These are phyloP conservation scores for Trametes hirsuta DNA, from an alignment of 1,284 basidiomycete species.

Conservation along the genomic window DNA sequence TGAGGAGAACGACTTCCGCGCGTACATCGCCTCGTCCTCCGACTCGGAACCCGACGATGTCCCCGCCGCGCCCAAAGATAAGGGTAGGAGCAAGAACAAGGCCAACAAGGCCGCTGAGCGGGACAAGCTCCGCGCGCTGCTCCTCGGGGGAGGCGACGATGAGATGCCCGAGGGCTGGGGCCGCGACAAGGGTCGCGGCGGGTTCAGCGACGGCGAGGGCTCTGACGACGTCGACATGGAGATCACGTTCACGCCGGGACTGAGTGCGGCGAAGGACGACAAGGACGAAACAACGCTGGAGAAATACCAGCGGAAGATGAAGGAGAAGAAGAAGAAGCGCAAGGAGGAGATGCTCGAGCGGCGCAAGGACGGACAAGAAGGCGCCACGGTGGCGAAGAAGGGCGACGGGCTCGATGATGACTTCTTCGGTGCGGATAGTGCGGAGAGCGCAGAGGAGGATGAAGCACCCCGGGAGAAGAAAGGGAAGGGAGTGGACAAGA, in stretches of 20 bases:
- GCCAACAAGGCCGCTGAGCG: constrained; percentile 54
- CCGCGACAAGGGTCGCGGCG: constrained; percentile 33
- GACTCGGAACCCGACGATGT: constrained; percentile 47
- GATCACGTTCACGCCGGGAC: constrained; percentile 89
- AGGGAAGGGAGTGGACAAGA: constrained; percentile 24
- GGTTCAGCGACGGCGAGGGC: constrained; percentile 39
- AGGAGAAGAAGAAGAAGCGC: constrained; percentile 81
- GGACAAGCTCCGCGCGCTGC: constrained; percentile 68
- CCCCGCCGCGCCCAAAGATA: constrained; percentile 11
- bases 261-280: constrained; percentile 58
- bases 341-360: constrained; percentile 67
- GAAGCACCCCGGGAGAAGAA: constrained; percentile 20
- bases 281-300: constrained; percentile 84
- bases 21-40: constrained; percentile 76
- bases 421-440: constrained; percentile 67
- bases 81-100: constrained; percentile 34
- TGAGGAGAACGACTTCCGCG: constrained; percentile 86
- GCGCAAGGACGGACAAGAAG: constrained; percentile 27
- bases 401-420: constrained; percentile 51
- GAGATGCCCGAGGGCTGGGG: constrained; percentile 85
- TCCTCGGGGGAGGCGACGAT: constrained; percentile 69
- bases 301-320: constrained; percentile 84
- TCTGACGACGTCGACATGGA: constrained; percentile 74
- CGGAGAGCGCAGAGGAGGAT: constrained; percentile 37
- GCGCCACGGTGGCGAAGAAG: constrained; percentile 22